Percentiles rank a stretch among this genome's conserved stretches.
phyloP scores from a whole-genome alignment of 2,329 filamentous ascomycete species.

The Colletotrichum viniferum region DNA sequence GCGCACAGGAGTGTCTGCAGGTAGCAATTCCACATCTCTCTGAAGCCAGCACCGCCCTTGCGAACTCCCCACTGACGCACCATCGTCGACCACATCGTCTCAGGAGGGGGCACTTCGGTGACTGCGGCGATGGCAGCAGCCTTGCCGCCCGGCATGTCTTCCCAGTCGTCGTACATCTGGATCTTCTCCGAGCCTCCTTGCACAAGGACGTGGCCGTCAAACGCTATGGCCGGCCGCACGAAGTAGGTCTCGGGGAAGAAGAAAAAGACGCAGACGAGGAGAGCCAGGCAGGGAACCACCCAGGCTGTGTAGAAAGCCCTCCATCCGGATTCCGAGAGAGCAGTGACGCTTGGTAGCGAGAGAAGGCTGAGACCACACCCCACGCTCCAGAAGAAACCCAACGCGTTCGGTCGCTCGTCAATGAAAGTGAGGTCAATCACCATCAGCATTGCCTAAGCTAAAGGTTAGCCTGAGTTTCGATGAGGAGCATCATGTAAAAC shows the following conservation, averaged over 20 bases:
- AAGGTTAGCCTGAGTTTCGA: background rate
- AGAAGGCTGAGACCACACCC: slow-evolving; percentile 29
- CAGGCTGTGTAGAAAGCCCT: slow-evolving; percentile 35
- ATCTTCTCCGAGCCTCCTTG: slow-evolving; percentile 42
- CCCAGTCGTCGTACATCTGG: slow-evolving; percentile 37
- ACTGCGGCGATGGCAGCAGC: background rate
- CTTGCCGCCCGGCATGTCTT: slow-evolving; percentile 20
- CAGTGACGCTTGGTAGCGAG: slow-evolving; percentile 30
- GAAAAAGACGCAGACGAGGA: slow-evolving; percentile 32
- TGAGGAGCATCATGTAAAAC: background rate
- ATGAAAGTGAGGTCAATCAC: slow-evolving; percentile 44
- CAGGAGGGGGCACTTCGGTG: background rate
- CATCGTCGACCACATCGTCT: slow-evolving; percentile 4
- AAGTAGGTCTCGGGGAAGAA: slow-evolving; percentile 44
- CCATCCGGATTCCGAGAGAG: slow-evolving; percentile 30
- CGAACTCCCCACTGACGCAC: slow-evolving; percentile 3
- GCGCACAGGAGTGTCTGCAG: slow-evolving; percentile 28
- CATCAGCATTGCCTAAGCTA: slow-evolving; percentile 34
- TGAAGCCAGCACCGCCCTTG: slow-evolving; percentile 13
- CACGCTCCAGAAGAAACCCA: slow-evolving; percentile 38
- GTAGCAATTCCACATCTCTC: slow-evolving; percentile 22
- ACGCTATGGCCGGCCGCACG: slow-evolving; percentile 42
- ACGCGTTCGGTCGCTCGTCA: slow-evolving; percentile 35
- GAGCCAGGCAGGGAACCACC: slow-evolving; percentile 27
- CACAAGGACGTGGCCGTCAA: slow-evolving; percentile 41